Conservation (phyloP, 2,329 filamentous ascomycete genomes). For the Colletotrichum simmondsii region DNA sequence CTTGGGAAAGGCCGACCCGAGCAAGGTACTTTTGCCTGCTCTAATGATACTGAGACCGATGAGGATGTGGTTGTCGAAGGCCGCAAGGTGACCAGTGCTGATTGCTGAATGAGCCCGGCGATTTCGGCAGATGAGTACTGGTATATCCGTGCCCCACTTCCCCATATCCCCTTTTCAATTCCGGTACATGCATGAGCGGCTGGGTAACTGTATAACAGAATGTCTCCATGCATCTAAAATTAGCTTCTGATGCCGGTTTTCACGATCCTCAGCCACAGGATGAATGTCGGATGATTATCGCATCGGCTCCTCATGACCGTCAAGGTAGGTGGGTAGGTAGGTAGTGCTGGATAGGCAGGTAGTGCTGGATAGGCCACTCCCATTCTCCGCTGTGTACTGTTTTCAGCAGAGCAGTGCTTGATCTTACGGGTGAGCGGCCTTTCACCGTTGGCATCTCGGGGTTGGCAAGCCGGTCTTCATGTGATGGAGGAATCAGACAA, state of each 20-base stretch:
- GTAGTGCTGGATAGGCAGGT: too few species aligned
- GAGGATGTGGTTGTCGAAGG: background rate
- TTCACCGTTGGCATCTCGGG: too few species aligned
- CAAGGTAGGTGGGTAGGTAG: background rate
- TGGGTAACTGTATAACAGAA: background rate
- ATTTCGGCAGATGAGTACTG: background rate
- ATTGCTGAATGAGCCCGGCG: background rate
- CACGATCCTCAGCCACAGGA: background rate
- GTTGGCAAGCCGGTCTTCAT: too few species aligned
- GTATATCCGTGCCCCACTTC: background rate
- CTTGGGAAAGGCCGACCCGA: background rate
- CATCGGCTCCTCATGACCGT: background rate
- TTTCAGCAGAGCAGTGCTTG: too few species aligned
- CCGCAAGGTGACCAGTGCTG: background rate
- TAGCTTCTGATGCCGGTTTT: background rate
- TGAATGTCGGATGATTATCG: too few species aligned
- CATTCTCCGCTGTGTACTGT: too few species aligned
- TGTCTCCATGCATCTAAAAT: background rate
- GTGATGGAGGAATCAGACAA: too few species aligned
- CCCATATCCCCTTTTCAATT: background rate
- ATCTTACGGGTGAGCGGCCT: too few species aligned
- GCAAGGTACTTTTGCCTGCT: background rate
- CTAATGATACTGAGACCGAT: background rate
- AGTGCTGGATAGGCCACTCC: too few species aligned
- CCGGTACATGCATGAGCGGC: background rate